Base-by-base conservation (phyloP, 345 rosid species). In the Arabidopsis arenosa region DNA sequence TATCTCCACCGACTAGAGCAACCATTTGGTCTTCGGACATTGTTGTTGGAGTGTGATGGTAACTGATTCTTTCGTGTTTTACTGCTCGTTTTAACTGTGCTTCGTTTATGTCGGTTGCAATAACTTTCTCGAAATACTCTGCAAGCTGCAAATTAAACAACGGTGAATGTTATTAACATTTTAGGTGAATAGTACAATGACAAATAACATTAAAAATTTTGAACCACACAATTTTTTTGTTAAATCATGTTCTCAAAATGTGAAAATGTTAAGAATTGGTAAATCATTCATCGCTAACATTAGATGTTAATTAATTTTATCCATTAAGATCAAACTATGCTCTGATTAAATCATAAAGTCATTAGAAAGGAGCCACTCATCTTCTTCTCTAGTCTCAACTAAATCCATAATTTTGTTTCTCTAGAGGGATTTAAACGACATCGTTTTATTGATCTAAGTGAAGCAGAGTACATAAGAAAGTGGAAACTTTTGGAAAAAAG, bases 71-170 rank as follows among this genome's bases (percentile, higher is more conserved):
- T 2, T 86, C 88, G 63, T 85, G 87, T 7, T 72, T 75, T 3
- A 65, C 77, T 2, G 85, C 88, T 6, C 68, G 80, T 61, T 87
- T 80, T 14, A 89, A 70, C 40, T 85, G 91, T 3, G 82, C 83
- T 58, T 84, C 86, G 71, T 89, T 91, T 41, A 82, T 49, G 47
- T 92, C 92, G 0, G 87, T 88, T 5, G 87, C 92, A 10, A 85
- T 74, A 23, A 92, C 92, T 60, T 74, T 75, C 41, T 84, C 85
- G 26, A 88, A 89, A 59, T 86, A 84, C 80, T 86, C 83, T 1
- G 90, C 90, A 15, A 87, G 81, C 94, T 89, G 78, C 21, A n/a
- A n/a, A 59, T 33, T 13, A 39, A 43, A 36, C 40, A 30, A 48
- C 8, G 5, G 2, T 4, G 7, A 7, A 28, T 28, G 30, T 28